phyloP scores from a whole-genome alignment of 768 basidiomycete species.

The Gymnopilus junonius region DNA sequence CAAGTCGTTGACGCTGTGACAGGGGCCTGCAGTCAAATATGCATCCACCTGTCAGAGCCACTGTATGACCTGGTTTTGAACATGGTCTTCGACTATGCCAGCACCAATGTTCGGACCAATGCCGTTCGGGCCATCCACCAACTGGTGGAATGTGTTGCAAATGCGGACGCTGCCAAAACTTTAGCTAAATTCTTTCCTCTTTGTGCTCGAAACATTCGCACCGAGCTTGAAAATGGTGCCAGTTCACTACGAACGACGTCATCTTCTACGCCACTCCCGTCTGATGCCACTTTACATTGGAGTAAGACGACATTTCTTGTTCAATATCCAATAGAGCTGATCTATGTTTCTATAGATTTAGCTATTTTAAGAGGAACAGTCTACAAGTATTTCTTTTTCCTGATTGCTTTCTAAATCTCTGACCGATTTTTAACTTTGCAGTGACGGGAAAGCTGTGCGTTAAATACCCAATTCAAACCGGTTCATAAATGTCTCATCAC shows the following conservation, averaged over 20 bases:
- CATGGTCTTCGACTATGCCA: slow-evolving; percentile 84
- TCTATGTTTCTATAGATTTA: slow-evolving; percentile 49
- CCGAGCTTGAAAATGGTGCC: slow-evolving; percentile 86
- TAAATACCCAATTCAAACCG: background rate
- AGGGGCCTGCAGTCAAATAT: slow-evolving; percentile 78
- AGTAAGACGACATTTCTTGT: slow-evolving; percentile 48
- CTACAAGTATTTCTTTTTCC: slow-evolving; percentile 60
- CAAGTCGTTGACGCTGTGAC: slow-evolving; percentile 80
- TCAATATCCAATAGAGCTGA: background rate
- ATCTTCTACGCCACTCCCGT: slow-evolving; percentile 66
- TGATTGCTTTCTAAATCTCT: background rate
- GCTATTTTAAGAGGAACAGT: slow-evolving; percentile 81
- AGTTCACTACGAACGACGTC: slow-evolving; percentile 76
- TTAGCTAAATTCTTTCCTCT: slow-evolving; percentile 79
- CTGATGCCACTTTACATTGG: slow-evolving; percentile 89
- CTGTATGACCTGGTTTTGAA: slow-evolving; percentile 82
- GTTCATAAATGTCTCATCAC: slow-evolving; percentile 7
- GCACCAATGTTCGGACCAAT: slow-evolving; percentile 80
- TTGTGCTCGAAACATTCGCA: slow-evolving; percentile 68
- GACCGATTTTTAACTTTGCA: slow-evolving; percentile 20
- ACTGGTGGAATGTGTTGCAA: slow-evolving; percentile 83
- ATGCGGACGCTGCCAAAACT: slow-evolving; percentile 77
- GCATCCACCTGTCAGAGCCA: slow-evolving; percentile 71
- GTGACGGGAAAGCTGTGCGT: slow-evolving; percentile 65
- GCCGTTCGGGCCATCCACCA: slow-evolving; percentile 87